Conservation (phyloP, 1,284 basidiomycete genomes). For the Cutaneotrichosporon mucoides region DNA sequence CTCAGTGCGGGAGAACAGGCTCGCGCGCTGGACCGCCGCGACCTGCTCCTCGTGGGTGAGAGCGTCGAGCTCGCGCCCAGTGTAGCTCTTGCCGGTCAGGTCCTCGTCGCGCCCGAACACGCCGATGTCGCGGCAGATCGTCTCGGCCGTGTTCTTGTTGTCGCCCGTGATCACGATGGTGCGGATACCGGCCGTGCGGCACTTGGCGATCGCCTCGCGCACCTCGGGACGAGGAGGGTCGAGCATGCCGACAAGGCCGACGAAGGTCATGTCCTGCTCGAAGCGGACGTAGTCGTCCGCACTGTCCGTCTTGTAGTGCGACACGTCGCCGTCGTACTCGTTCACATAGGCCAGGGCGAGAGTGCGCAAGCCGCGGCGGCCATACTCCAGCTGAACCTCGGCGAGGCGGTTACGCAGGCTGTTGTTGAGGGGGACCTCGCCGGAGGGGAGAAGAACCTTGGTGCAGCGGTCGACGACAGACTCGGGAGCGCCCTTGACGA, state of each 20-base stretch:
- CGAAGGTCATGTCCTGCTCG: conserved; percentile 86
- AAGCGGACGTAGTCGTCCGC: conserved; percentile 79
- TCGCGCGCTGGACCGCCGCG: conserved; percentile 76
- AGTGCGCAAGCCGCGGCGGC: conserved; percentile 75
- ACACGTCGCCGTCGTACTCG: conserved; percentile 67
- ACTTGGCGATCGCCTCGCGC: conserved; percentile 77
- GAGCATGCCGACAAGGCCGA: conserved; percentile 94
- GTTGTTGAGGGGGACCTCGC: conserved; percentile 57
- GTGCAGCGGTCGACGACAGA: conserved; percentile 81
- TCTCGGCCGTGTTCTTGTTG: conserved; percentile 96
- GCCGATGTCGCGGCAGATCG: conserved; percentile 93
- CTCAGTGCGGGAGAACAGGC: conserved; percentile 88
- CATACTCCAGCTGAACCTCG: conserved; percentile 65
- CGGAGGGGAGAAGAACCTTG: conserved; percentile 65
- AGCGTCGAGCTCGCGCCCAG: conserved; percentile 84
- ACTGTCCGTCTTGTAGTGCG: conserved; percentile 73
- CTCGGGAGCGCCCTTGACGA: conserved; percentile 96
- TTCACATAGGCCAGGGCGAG: conserved; percentile 87
- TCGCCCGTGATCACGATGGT: conserved; percentile 98
- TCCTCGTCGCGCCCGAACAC: conserved; percentile 81
- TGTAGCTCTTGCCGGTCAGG: conserved; percentile 85
- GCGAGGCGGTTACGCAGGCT: conserved; percentile 63
- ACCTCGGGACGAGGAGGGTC: conserved; percentile 98
- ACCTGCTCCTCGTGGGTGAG: conserved; percentile 76
- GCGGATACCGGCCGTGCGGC: conserved; percentile 87